phyloP scores from a whole-genome alignment of 495 filamentous ascomycete species.

The Xylaria curta region DNA sequence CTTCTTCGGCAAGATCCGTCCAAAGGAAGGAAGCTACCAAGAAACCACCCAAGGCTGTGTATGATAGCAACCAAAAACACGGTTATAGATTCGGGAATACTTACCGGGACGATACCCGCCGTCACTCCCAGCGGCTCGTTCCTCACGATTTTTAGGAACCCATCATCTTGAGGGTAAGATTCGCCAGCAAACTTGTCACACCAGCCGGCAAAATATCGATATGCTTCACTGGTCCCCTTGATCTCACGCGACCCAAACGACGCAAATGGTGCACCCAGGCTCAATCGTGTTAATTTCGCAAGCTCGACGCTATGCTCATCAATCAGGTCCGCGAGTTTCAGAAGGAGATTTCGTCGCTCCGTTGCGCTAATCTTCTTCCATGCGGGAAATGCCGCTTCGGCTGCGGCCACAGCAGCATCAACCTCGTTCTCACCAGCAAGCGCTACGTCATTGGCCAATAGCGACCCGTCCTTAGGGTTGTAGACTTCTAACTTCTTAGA shows the following conservation, averaged over 20 bases:
- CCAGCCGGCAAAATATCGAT: slow-evolving; percentile 52
- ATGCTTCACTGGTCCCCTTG: slow-evolving; percentile 36
- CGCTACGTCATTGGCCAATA: slow-evolving; percentile 54
- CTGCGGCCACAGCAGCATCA: slow-evolving; percentile 59
- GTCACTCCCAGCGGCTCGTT: slow-evolving; percentile 50
- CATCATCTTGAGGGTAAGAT: slow-evolving; percentile 50
- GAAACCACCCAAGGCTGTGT: background rate
- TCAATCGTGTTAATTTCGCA: slow-evolving; percentile 43
- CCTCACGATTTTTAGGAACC: slow-evolving; percentile 52
- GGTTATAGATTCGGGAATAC: background rate
- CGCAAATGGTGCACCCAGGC: slow-evolving; percentile 43
- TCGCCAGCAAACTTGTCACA: slow-evolving; percentile 55
- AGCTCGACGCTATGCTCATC: slow-evolving; percentile 42
- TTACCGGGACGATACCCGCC: slow-evolving; percentile 50
- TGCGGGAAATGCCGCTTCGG: slow-evolving; percentile 55
- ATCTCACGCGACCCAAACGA: slow-evolving; percentile 40
- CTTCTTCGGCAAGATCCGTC: background rate
- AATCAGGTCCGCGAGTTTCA: slow-evolving; percentile 50
- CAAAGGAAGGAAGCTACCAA: background rate
- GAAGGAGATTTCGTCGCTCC: slow-evolving; percentile 41
- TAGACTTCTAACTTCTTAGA: slow-evolving; percentile 46
- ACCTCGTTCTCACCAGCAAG: slow-evolving; percentile 60
- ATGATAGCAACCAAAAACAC: background rate
- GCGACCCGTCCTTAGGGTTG: slow-evolving; percentile 49
- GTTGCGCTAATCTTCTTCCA: slow-evolving; percentile 55